These are phyloP conservation scores for Musa acuminata DNA, from an alignment of 176 grass and related monocot species.

Conservation along the genomic window DNA sequence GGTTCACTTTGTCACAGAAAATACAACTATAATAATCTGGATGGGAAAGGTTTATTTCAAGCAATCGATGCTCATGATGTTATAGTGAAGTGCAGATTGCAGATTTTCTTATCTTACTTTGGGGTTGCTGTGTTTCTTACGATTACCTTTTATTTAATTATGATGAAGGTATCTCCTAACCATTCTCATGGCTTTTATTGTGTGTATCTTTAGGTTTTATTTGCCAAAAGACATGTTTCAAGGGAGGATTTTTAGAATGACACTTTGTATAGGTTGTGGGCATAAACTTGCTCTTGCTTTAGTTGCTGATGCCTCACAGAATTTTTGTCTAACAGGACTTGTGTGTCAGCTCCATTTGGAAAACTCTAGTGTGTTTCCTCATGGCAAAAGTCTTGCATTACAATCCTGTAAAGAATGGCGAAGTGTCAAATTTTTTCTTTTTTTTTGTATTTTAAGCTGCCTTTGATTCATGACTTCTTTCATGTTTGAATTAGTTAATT, in stretches of 20 bases:
- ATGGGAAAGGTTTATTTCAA: slow-evolving; percentile 11
- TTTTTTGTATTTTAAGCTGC: background rate
- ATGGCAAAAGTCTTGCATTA: slow-evolving; percentile 44
- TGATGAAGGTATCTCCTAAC: slow-evolving; percentile 37
- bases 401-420: slow-evolving; percentile 74
- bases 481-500: background rate
- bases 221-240: background rate
- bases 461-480: background rate
- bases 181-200: slow-evolving; percentile 1
- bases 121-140: slow-evolving; percentile 24
- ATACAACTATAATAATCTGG: slow-evolving; percentile 33
- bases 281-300: slow-evolving; percentile 1
- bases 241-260: background rate
- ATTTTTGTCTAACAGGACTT: slow-evolving; percentile 44
- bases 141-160: slow-evolving; percentile 23
- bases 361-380: slow-evolving; percentile 28
- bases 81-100: slow-evolving; percentile 24
- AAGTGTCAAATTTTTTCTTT: background rate
- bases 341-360: slow-evolving; percentile 46
- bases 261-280: background rate
- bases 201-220: background rate
- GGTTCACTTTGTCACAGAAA: background rate
- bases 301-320: background rate
- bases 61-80: slow-evolving; percentile 53
- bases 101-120: slow-evolving; percentile 32